Evolutionary conservation across 2,329 filamentous ascomycete species (phyloP), one percentile per base, ranked within the genome.

Genomic region (Cyphellophora europaea): DNA sequence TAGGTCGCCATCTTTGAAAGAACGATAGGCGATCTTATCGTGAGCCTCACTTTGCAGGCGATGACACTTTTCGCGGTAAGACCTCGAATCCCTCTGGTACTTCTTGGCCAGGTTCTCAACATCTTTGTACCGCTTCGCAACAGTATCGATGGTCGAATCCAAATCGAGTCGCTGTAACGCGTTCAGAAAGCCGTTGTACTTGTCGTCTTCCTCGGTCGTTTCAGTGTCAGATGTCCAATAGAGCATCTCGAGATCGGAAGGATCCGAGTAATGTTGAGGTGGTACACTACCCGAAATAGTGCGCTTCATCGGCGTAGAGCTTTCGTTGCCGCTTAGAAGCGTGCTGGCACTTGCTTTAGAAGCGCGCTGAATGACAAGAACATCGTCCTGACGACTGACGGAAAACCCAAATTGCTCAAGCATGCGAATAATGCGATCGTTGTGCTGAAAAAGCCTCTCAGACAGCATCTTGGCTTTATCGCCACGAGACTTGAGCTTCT

Each of bases 1-100:
- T 11, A 98, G 70, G 53, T 98, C 91, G 5, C 91, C 89, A 58
- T 95, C 88, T 54, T 95, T 96, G 66, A 98, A 98, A 33, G 89
- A 80, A 41, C 82, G 81, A 56, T 91, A 95, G 2, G 91, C 88
- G 53, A 98, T 95, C 66, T 96, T 96, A 48, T 94, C 85, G 50
- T 94, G 85, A 0, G 85, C 79, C 52, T 96, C 91, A 51, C 80
- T 82, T 46, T 93, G 84, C 30, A 80, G 67, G 11, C 72, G 66
- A 47, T 93, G 83, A 6, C 85, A 82, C 53, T 88, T 88, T 47
- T 96, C 91, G 10, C 89, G 77, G 51, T 94, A 95, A 1, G 76
- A 74, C 19, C 86, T 77, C 18, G 84, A 80, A 54, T 98, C 91
- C 40, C 85, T 85, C 52, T 91, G 87, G 67, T 88, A 88, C 61